Percentiles rank a stretch among this genome's conserved stretches.
These are phyloP conservation scores for Sarocladium strictum DNA, from an alignment of 2,329 filamentous ascomycete species.

Conservation along the genomic window DNA sequence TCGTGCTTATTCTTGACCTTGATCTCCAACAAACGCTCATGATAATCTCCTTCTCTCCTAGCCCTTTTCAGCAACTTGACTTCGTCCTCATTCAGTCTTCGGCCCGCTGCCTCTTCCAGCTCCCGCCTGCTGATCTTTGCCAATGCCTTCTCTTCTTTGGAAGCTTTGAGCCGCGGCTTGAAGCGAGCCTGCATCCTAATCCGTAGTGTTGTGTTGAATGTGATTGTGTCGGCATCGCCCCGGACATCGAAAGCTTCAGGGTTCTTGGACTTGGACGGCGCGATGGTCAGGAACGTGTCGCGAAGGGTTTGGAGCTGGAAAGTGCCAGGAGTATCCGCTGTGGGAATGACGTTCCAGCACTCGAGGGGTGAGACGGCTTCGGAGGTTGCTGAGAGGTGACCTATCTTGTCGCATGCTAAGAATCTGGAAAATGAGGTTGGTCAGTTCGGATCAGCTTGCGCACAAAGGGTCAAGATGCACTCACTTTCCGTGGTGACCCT, in stretches of 20 bases:
- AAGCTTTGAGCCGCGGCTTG: slow-evolving; percentile 74
- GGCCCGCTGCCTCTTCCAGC: slow-evolving; percentile 73
- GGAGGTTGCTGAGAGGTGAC: slow-evolving; percentile 67
- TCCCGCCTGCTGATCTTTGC: slow-evolving; percentile 84
- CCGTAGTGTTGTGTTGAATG: slow-evolving; percentile 65
- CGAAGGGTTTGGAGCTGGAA: slow-evolving; percentile 71
- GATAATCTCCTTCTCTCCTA: slow-evolving; percentile 79
- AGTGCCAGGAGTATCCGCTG: slow-evolving; percentile 59
- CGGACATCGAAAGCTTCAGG: slow-evolving; percentile 47
- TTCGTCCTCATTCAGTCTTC: slow-evolving; percentile 76
- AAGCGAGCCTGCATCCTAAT: slow-evolving; percentile 94
- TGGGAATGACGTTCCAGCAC: slow-evolving; percentile 64
- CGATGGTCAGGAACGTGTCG: slow-evolving; percentile 63
- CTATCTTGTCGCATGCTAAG: slow-evolving; percentile 78
- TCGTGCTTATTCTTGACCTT: slow-evolving; percentile 93
- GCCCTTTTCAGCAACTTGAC: slow-evolving; percentile 78
- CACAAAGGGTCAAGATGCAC: too few species aligned
- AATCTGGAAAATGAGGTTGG: too few species aligned
- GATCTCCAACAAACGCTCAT: slow-evolving; percentile 78
- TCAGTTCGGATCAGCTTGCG: too few species aligned
- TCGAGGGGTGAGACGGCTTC: slow-evolving; percentile 83
- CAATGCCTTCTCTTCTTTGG: slow-evolving; percentile 75
- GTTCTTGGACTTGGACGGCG: slow-evolving; percentile 45
- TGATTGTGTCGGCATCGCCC: slow-evolving; percentile 65
- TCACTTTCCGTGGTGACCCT: slow-evolving; percentile 81